Evolutionary conservation across 495 filamentous ascomycete species (phyloP).

Genomic region (Penicillium longicatenatum): DNA sequence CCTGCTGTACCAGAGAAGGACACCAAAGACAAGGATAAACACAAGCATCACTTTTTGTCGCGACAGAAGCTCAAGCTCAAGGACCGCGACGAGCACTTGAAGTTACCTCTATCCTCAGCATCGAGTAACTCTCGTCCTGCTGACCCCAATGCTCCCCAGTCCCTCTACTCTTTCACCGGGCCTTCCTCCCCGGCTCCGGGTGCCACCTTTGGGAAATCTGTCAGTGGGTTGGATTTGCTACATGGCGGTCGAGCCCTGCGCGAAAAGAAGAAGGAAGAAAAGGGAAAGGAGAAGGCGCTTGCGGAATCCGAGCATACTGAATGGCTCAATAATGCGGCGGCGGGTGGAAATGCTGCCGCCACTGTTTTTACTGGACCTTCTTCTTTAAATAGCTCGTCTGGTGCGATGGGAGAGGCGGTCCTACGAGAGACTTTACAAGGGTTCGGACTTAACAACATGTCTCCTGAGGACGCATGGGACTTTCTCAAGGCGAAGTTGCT

Average conservation of each 20-base stretch:
- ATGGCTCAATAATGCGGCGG: slow-evolving; percentile 40
- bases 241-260: slow-evolving; percentile 84
- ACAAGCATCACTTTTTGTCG: slow-evolving; percentile 82
- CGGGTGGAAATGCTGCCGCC: slow-evolving; percentile 19
- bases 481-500: slow-evolving; percentile 89
- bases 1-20: slow-evolving; percentile 35
- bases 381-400: slow-evolving; percentile 36
- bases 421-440: slow-evolving; percentile 53
- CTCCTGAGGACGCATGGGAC: slow-evolving; percentile 91
- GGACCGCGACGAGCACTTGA: slow-evolving; percentile 72
- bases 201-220: slow-evolving; percentile 73
- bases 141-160: slow-evolving; percentile 81
- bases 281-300: slow-evolving; percentile 47
- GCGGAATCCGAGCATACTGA: slow-evolving; percentile 48
- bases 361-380: slow-evolving; percentile 41
- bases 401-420: slow-evolving; percentile 38
- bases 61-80: slow-evolving; percentile 90
- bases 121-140: slow-evolving; percentile 85
- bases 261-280: slow-evolving; percentile 85
- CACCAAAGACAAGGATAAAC: slow-evolving; percentile 58
- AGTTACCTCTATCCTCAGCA: slow-evolving; percentile 81
- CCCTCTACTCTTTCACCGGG: slow-evolving; percentile 75
- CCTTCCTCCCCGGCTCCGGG: slow-evolving; percentile 69
- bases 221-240: slow-evolving; percentile 80
- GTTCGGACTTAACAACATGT: slow-evolving; percentile 79